These are phyloP conservation scores for Penicillium sp. DNA, from an alignment of 2,329 filamentous ascomycete species.

Conservation along the genomic window DNA sequence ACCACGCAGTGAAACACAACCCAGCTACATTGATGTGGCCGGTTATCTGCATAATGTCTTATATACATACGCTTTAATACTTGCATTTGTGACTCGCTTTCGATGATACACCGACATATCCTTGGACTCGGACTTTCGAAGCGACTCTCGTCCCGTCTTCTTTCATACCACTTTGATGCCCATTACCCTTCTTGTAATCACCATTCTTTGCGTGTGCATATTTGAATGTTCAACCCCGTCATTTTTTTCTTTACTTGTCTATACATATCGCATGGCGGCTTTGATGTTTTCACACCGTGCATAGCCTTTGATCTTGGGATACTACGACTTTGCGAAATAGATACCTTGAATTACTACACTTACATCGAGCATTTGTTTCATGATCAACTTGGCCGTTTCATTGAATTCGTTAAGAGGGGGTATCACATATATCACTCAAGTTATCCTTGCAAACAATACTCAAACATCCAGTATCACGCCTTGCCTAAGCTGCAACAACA, in stretches of 20 bases:
- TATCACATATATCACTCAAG: conserved; percentile 19
- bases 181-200: conserved; percentile 31
- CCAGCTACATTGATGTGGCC: not conserved
- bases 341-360: conserved; percentile 15
- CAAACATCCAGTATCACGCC: not conserved
- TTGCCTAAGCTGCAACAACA: not conserved
- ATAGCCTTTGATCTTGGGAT: conserved; percentile 33
- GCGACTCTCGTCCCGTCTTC: conserved; percentile 9
- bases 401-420: conserved; percentile 16
- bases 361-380: conserved; percentile 2
- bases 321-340: conserved; percentile 26
- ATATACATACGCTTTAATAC: conserved; percentile 1
- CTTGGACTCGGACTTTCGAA: not conserved
- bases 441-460: not conserved
- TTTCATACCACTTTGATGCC: conserved; percentile 15
- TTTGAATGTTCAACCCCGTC: not conserved
- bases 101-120: not conserved
- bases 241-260: conserved; percentile 22
- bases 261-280: conserved; percentile 32
- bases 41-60: not conserved
- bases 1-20: not conserved
- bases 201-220: conserved; percentile 8
- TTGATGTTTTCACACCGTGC: conserved; percentile 31
- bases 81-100: conserved; percentile 6
- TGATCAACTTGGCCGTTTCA: not conserved